Percentiles rank a stretch among this genome's conserved stretches.
Conservation (phyloP, 345 rosid species). For the Durio zibethinus region DNA sequence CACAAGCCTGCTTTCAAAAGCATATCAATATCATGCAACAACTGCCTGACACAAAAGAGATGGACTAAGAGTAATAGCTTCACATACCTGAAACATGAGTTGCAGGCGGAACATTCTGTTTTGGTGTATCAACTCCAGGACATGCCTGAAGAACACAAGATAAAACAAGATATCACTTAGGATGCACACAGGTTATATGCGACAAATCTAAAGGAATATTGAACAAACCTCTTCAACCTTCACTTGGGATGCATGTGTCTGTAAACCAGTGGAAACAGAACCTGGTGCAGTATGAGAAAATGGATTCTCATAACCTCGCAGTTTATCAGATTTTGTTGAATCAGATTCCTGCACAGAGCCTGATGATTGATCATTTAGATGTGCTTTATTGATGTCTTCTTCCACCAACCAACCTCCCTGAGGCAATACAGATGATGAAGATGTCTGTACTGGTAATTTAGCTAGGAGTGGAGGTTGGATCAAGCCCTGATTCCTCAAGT, state of each 20-base stretch:
- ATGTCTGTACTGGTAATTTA: slow-evolving; percentile 47
- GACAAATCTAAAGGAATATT: slow-evolving; percentile 11
- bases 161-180: slow-evolving; percentile 2
- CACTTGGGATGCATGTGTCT: slow-evolving; percentile 40
- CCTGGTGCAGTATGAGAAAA: slow-evolving; percentile 34
- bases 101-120: slow-evolving; percentile 39
- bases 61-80: background rate
- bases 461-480: slow-evolving; percentile 67
- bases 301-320: slow-evolving; percentile 39
- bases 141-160: slow-evolving; percentile 34
- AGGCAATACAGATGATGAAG: slow-evolving; percentile 37
- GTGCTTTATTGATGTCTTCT: slow-evolving; percentile 43
- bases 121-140: slow-evolving; percentile 42
- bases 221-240: slow-evolving; percentile 73
- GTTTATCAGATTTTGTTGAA: slow-evolving; percentile 44
- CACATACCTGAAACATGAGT: slow-evolving; percentile 51
- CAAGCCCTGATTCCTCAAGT: slow-evolving; percentile 57
- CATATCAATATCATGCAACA: background rate
- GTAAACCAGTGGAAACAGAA: slow-evolving; percentile 39
- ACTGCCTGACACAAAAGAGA: background rate
- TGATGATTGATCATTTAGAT: slow-evolving; percentile 29
- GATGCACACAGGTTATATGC: background rate
- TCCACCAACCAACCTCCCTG: slow-evolving; percentile 77
- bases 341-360: slow-evolving; percentile 40
- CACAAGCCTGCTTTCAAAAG: background rate